Percentiles rank a stretch among this genome's conserved stretches.
Evolutionary conservation across 2,329 filamentous ascomycete genomes (phyloP).

Genomic region (Cladosporium sp.): DNA sequence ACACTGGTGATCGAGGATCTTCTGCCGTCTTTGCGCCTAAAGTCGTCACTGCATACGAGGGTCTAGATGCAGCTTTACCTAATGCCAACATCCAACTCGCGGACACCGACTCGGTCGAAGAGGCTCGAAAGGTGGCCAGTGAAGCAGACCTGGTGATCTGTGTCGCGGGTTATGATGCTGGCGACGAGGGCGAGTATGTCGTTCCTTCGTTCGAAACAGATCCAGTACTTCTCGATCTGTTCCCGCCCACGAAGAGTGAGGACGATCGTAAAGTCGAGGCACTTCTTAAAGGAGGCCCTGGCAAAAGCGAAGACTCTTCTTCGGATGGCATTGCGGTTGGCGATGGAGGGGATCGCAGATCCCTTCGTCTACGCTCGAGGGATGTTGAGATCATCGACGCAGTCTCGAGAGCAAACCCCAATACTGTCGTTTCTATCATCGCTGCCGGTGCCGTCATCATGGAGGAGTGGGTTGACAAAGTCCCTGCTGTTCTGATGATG

Average conservation of each 20-base stretch:
- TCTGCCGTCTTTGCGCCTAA: conserved; percentile 15
- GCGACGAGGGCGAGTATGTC: conserved; percentile 16
- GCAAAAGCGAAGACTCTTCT: not conserved
- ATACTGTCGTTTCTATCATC: conserved; percentile 10
- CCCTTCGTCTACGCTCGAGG: conserved; percentile 2
- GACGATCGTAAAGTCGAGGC: not conserved
- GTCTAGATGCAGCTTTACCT: conserved; percentile 12
- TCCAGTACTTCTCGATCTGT: conserved; percentile 8
- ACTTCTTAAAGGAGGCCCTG: not conserved
- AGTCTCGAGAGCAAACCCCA: conserved; percentile 5
- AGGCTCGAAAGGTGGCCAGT: conserved; percentile 5
- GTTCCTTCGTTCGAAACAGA: conserved; percentile 12
- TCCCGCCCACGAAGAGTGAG: conserved; percentile 11
- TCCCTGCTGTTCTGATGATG: conserved; percentile 13
- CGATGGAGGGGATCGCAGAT: conserved; percentile 16
- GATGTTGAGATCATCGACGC: conserved; percentile 14
- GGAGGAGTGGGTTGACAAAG: conserved; percentile 14
- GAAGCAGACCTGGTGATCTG: conserved; percentile 12
- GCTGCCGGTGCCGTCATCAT: conserved; percentile 16
- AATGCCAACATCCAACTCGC: conserved; percentile 3
- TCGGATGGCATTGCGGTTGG: conserved; percentile 3
- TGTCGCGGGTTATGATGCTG: conserved; percentile 11
- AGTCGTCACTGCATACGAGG: conserved; percentile 15
- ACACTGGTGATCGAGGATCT: conserved; percentile 15
- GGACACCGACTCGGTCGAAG: conserved; percentile 11